Evolutionary conservation across 1,284 basidiomycete species (phyloP).

Genomic region (Sporisorium graminicola): DNA sequence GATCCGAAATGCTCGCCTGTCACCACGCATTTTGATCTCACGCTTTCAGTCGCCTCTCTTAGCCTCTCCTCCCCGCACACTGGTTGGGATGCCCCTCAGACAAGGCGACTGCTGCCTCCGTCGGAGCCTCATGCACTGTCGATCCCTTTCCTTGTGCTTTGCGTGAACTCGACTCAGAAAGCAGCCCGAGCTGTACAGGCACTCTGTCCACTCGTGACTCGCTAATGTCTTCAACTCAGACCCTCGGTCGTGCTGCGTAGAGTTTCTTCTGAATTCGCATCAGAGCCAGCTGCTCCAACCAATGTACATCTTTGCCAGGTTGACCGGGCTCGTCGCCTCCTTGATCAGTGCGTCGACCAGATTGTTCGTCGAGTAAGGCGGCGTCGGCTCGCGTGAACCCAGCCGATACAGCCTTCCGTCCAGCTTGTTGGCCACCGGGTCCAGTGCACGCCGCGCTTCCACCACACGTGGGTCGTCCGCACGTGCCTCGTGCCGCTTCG

Average conservation of each 20-base stretch:
- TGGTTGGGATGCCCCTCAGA: not conserved
- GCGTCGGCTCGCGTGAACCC: constrained; percentile 46
- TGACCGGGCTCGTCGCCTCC: constrained; percentile 60
- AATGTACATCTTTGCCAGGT: constrained; percentile 66
- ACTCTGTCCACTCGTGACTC: too few species aligned
- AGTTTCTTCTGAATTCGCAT: not conserved
- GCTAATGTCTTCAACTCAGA: not conserved
- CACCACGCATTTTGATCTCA: not conserved
- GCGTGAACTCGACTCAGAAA: too few species aligned
- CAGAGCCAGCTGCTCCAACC: constrained; percentile 61
- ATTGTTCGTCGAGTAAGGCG: constrained; percentile 64
- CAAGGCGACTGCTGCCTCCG: not conserved
- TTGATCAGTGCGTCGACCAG: constrained; percentile 67
- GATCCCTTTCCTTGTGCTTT: constrained; percentile 5
- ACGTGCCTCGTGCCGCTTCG: constrained; percentile 47
- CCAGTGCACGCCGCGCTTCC: constrained; percentile 63
- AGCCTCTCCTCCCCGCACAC: too few species aligned
- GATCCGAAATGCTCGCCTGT: not conserved
- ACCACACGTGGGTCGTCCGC: constrained; percentile 54
- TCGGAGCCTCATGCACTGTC: constrained; percentile 14
- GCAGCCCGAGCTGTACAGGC: not conserved
- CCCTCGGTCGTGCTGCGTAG: not conserved
- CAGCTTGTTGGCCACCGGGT: constrained; percentile 65
- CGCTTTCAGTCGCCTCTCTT: too few species aligned
- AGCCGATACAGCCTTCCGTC: constrained; percentile 59